These are phyloP conservation scores for Jamesozyma hellenica DNA, from an alignment of 805 yeast species.

Conservation along the genomic window DNA sequence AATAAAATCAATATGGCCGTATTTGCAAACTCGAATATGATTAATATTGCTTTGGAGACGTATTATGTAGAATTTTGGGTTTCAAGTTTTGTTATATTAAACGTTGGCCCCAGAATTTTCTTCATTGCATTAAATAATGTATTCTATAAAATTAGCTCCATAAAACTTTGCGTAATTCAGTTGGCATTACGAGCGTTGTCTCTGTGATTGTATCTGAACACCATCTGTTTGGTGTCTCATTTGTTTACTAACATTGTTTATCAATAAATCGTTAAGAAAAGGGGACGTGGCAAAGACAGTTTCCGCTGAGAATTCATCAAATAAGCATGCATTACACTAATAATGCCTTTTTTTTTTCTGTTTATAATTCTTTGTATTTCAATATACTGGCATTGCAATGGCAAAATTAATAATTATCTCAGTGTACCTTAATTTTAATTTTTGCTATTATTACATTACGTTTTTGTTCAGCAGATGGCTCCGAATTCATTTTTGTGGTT, in stretches of 20 bases:
- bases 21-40: slow-evolving; percentile 65
- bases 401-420: no score
- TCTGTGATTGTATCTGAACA: slow-evolving; percentile 49
- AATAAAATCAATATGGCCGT: slow-evolving; percentile 56
- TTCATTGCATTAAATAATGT: slow-evolving; percentile 49
- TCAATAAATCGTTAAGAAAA: slow-evolving; percentile 4
- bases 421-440: no score
- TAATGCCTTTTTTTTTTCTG: no score
- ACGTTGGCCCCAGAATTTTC: slow-evolving; percentile 59
- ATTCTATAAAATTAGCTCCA: slow-evolving; percentile 58
- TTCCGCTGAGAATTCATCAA: no score
- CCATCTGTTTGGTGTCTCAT: slow-evolving; percentile 43
- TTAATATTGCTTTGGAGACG: slow-evolving; percentile 43
- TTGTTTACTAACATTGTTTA: slow-evolving; percentile 36
- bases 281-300: slow-evolving; percentile 7
- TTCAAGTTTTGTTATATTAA: slow-evolving; percentile 56
- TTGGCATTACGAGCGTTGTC: slow-evolving; percentile 50
- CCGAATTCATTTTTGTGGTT: no score
- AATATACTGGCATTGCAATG: no score
- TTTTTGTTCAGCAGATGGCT: no score
- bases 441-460: no score
- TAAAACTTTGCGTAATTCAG: slow-evolving; percentile 59
- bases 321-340: no score
- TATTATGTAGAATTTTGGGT: slow-evolving; percentile 65
- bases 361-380: no score